Conservation (phyloP, 2,329 filamentous ascomycete genomes). For the Trichoderma arundinaceum region DNA sequence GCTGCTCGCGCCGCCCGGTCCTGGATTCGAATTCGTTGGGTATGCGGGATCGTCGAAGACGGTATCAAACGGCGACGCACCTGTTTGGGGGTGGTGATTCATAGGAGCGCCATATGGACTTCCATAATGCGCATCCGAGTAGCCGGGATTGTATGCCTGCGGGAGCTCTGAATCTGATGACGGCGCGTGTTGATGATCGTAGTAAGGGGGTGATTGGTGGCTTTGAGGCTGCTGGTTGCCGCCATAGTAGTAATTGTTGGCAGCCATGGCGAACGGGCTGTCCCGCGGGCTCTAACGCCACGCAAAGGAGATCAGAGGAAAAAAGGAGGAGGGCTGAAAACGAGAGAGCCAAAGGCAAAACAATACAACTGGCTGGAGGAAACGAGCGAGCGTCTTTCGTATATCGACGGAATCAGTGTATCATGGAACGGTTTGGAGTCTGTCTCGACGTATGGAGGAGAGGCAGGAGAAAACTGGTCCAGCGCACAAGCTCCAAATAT, state of each 20-base stretch:
- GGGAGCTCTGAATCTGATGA: conserved; percentile 49
- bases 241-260: conserved; percentile 68
- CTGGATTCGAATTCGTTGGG: conserved; percentile 56
- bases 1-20: conserved; percentile 42
- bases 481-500: conserved; percentile 2
- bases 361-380: neutral
- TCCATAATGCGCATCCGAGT: conserved; percentile 32
- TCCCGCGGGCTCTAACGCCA: conserved; percentile 17
- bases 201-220: conserved; percentile 51
- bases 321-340: neutral
- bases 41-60: conserved; percentile 73
- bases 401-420: neutral
- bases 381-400: neutral
- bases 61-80: conserved; percentile 64
- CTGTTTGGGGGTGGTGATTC: conserved; percentile 45
- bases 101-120: conserved; percentile 41
- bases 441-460: conserved; percentile 2
- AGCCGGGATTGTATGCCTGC: conserved; percentile 44
- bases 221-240: conserved; percentile 45
- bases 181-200: conserved; percentile 48
- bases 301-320: neutral
- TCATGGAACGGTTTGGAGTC: neutral
- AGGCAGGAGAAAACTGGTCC: conserved; percentile 8
- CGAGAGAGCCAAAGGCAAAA: neutral
- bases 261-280: conserved; percentile 57